Conservation (phyloP, 306 rosid genomes). For the Vigna mungo region DNA sequence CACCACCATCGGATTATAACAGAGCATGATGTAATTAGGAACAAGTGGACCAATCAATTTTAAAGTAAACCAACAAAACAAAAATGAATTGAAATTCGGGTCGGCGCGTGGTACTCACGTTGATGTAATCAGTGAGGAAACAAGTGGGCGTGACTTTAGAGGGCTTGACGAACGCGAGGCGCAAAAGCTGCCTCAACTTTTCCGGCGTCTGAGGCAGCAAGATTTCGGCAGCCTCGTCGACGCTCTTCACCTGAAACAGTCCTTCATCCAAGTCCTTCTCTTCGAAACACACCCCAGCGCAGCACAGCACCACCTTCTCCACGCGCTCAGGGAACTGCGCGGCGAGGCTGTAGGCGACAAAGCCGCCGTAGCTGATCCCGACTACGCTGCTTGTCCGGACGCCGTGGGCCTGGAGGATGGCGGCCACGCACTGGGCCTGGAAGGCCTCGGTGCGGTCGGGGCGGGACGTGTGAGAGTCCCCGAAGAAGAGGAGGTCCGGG, state of each 20-base stretch:
- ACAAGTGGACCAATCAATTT: too few relatives aligned
- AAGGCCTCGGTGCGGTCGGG: slow-evolving; percentile 73
- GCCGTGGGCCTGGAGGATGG: slow-evolving; percentile 65
- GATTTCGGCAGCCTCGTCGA: slow-evolving; percentile 69
- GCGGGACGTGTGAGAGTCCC: slow-evolving; percentile 69
- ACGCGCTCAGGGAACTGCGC: slow-evolving; percentile 73
- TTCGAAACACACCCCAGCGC: slow-evolving; percentile 81
- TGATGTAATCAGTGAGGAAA: slow-evolving; percentile 68
- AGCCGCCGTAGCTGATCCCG: slow-evolving; percentile 92
- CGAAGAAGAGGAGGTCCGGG: slow-evolving; percentile 90
- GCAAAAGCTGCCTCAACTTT: slow-evolving; percentile 60
- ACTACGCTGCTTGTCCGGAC: slow-evolving; percentile 51
- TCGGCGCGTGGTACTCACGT: slow-evolving; percentile 50
- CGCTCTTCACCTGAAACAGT: slow-evolving; percentile 63
- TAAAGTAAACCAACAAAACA: too few relatives aligned
- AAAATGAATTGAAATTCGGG: too few relatives aligned
- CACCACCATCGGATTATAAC: too few relatives aligned
- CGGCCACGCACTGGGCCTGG: slow-evolving; percentile 76
- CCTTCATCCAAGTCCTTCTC: slow-evolving; percentile 85
- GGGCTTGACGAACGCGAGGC: slow-evolving; percentile 69
- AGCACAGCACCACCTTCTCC: slow-evolving; percentile 74
- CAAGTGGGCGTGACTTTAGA: slow-evolving; percentile 60
- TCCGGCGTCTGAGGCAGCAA: slow-evolving; percentile 74
- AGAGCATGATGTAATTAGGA: too few relatives aligned
- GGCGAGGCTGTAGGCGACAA: slow-evolving; percentile 83